Percentiles rank a stretch among this genome's conserved stretches.
These are phyloP conservation scores for Crithidia thermophila DNA, from an alignment of 208 protist genomes.

Conservation along the genomic window DNA sequence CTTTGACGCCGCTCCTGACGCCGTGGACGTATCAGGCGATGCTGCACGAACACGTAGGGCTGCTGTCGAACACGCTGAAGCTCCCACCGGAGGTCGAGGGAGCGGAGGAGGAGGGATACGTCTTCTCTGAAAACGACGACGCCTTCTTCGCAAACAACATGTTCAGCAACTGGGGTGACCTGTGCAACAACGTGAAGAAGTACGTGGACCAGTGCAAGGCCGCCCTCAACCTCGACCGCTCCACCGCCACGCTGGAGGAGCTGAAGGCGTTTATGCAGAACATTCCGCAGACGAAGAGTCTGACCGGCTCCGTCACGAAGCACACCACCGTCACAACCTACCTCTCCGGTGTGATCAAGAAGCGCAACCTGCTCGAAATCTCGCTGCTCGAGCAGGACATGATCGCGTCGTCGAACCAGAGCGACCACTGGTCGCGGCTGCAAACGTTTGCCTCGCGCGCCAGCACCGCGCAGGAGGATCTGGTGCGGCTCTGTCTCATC, in stretches of 20 bases:
- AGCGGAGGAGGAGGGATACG: slow-evolving; percentile 71
- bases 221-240: slow-evolving; percentile 76
- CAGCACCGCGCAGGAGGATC: slow-evolving; percentile 41
- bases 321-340: slow-evolving; percentile 80
- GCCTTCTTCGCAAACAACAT: slow-evolving; percentile 95
- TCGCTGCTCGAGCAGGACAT: slow-evolving; percentile 98
- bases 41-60: slow-evolving; percentile 97
- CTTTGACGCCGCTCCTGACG: slow-evolving; percentile 96
- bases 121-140: slow-evolving; percentile 93
- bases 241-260: slow-evolving; percentile 88
- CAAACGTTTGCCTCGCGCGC: slow-evolving; percentile 44
- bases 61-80: slow-evolving; percentile 93
- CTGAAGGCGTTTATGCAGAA: slow-evolving; percentile 87
- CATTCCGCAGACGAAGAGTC: slow-evolving; percentile 79
- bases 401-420: slow-evolving; percentile 56
- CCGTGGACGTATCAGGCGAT: slow-evolving; percentile 99
- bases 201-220: slow-evolving; percentile 95
- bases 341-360: slow-evolving; percentile 83
- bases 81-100: slow-evolving; percentile 51
- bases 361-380: slow-evolving; percentile 86
- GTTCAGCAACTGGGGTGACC: slow-evolving; percentile 98
- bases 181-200: slow-evolving; percentile 95
- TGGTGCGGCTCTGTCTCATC: slow-evolving; percentile 80
- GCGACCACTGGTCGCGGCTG: slow-evolving; percentile 73
- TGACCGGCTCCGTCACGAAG: slow-evolving; percentile 85